Percentiles rank a stretch among this genome's conserved stretches.
These are phyloP conservation scores for Hypoxylon crocopeplum DNA, from an alignment of 495 filamentous ascomycete genomes.

Conservation along the genomic window DNA sequence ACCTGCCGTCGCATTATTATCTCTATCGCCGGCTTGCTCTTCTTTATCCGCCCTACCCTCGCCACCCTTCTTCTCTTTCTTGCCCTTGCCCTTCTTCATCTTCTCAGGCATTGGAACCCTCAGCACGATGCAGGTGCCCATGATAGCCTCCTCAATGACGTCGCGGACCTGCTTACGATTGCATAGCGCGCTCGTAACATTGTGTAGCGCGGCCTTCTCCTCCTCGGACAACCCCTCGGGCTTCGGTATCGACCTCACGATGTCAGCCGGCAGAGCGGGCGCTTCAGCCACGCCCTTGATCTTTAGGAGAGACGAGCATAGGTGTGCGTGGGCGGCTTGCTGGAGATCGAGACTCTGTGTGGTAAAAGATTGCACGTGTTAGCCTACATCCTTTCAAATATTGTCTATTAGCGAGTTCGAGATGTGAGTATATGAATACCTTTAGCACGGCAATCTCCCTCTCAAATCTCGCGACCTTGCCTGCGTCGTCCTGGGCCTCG, in stretches of 20 bases:
- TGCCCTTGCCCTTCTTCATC: constrained; percentile 41
- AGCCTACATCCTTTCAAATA: background rate
- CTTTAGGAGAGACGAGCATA: constrained; percentile 77
- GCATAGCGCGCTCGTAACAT: constrained; percentile 82
- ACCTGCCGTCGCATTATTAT: constrained; percentile 9
- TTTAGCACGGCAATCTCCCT: constrained; percentile 80
- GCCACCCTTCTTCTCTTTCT: constrained; percentile 29
- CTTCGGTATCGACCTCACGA: constrained; percentile 56
- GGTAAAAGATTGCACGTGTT: constrained; percentile 20
- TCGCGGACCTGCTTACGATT: constrained; percentile 78
- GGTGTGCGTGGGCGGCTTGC: constrained; percentile 68
- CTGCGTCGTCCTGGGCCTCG: constrained; percentile 59
- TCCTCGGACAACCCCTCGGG: constrained; percentile 54
- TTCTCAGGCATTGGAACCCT: constrained; percentile 60
- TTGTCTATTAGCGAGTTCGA: background rate
- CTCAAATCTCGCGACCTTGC: constrained; percentile 63
- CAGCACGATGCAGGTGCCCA: constrained; percentile 66
- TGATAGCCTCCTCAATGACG: constrained; percentile 66
- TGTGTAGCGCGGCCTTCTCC: constrained; percentile 58
- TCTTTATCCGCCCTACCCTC: constrained; percentile 23
- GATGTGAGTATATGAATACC: constrained; percentile 46
- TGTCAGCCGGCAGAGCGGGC: constrained; percentile 54
- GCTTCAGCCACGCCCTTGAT: constrained; percentile 70
- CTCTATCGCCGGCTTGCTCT: constrained; percentile 27
- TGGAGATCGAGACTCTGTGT: constrained; percentile 67